Conservation (phyloP, 2,329 filamentous ascomycete genomes). For the Fusarium solani-melongenae region DNA sequence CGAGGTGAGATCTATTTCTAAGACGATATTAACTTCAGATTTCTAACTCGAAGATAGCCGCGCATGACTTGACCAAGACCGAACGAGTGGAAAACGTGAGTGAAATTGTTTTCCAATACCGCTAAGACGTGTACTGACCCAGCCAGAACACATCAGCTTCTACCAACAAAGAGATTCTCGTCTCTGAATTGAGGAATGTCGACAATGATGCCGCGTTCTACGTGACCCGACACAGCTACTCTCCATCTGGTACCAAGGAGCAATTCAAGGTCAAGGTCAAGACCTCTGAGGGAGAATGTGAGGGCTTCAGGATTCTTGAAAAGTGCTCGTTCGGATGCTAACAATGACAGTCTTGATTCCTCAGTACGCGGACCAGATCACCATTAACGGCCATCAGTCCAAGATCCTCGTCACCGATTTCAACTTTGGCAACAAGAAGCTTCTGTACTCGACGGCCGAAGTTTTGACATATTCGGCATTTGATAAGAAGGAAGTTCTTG, state of each 20-base stretch:
- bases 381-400: conserved; percentile 69
- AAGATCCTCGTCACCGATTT: conserved; percentile 73
- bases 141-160: conserved; percentile 39
- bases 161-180: conserved; percentile 62
- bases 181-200: conserved; percentile 68
- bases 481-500: conserved; percentile 59
- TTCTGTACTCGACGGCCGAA: conserved; percentile 67
- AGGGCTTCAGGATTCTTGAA: accelerated
- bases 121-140: conserved; percentile 50
- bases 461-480: conserved; percentile 62
- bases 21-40: no score
- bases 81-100: conserved; percentile 55
- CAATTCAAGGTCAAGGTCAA: conserved; percentile 65
- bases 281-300: conserved; percentile 62
- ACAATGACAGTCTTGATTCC: conserved; percentile 58
- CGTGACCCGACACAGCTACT: conserved; percentile 65
- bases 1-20: conserved; percentile 42
- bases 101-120: conserved; percentile 40
- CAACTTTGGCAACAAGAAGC: conserved; percentile 59
- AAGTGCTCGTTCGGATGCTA: background rate
- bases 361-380: conserved; percentile 57
- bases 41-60: conserved; percentile 46
- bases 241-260: conserved; percentile 61
- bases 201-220: conserved; percentile 69
- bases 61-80: conserved; percentile 66